phyloP scores from a whole-genome alignment of 768 basidiomycete species.

The Candolleomyces efflorescens region DNA sequence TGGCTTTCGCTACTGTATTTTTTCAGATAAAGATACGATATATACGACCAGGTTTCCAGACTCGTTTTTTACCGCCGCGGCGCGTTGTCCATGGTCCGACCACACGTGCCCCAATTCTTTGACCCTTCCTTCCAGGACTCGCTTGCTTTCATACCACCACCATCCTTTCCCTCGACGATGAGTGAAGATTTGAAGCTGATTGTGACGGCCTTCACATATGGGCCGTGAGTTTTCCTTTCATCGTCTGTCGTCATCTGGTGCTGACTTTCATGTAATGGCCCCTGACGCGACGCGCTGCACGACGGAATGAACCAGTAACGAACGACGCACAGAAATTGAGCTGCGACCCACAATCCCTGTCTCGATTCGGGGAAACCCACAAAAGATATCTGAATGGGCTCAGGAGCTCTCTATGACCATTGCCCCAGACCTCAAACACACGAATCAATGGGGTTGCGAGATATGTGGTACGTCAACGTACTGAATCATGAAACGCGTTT shows the following conservation, averaged over 20 bases:
- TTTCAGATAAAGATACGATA: too few species aligned
- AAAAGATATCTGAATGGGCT: conserved; percentile 3
- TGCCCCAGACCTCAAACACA: conserved; percentile 8
- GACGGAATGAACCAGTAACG: background rate
- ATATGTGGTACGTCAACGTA: conserved; percentile 5
- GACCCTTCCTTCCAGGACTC: too few species aligned
- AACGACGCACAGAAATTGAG: conserved; percentile 11
- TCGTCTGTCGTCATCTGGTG: background rate
- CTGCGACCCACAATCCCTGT: conserved; percentile 11
- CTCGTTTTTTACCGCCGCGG: too few species aligned
- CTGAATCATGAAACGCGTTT: background rate
- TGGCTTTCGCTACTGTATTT: too few species aligned
- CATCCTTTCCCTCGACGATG: too few species aligned
- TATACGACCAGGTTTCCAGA: too few species aligned
- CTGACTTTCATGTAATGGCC: background rate
- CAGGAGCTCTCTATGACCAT: background rate
- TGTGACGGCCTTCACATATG: conserved; percentile 13
- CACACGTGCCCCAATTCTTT: too few species aligned
- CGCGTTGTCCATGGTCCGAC: too few species aligned
- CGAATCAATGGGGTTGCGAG: conserved; percentile 8
- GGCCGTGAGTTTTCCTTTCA: conserved; percentile 7
- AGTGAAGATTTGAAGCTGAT: background rate
- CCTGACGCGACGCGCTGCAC: too few species aligned
- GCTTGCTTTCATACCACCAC: too few species aligned
- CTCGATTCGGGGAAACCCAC: conserved; percentile 1